phyloP scores from a whole-genome alignment of 2,329 filamentous ascomycete species.

The Trichoderma pleuroti region DNA sequence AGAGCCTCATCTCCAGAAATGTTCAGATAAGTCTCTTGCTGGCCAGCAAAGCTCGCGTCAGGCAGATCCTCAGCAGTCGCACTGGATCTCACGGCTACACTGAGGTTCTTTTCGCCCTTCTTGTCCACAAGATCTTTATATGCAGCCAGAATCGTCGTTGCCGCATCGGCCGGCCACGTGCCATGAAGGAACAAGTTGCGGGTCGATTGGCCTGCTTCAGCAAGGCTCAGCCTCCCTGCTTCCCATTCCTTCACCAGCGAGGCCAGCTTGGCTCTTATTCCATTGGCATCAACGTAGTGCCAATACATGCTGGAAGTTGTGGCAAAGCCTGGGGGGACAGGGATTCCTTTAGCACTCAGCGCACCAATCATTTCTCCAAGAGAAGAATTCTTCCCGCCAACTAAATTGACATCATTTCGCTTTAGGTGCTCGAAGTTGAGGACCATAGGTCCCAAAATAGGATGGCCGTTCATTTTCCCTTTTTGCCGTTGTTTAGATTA shows the following conservation, averaged over 20 bases:
- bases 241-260: conserved; percentile 31
- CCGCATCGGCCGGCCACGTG: conserved; percentile 30
- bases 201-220: conserved; percentile 31
- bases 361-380: conserved; percentile 37
- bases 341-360: conserved; percentile 29
- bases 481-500: background rate
- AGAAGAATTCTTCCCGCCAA: conserved; percentile 39
- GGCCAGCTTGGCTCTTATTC: conserved; percentile 31
- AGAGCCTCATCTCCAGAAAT: conserved; percentile 31
- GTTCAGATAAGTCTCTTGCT: conserved; percentile 38
- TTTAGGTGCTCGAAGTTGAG: conserved; percentile 1
- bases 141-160: conserved; percentile 27
- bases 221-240: conserved; percentile 26
- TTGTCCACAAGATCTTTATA: conserved; percentile 30
- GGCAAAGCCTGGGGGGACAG: conserved; percentile 35
- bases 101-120: conserved; percentile 24
- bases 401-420: conserved; percentile 22
- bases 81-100: conserved; percentile 38
- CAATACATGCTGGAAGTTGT: conserved; percentile 35
- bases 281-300: conserved; percentile 33
- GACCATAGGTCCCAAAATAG: background rate
- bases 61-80: conserved; percentile 39
- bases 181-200: conserved; percentile 32
- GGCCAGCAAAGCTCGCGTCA: conserved; percentile 38
- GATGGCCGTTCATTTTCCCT: background rate